Base-by-base conservation (phyloP, 768 basidiomycete species). In the Tulasnella sp. region DNA sequence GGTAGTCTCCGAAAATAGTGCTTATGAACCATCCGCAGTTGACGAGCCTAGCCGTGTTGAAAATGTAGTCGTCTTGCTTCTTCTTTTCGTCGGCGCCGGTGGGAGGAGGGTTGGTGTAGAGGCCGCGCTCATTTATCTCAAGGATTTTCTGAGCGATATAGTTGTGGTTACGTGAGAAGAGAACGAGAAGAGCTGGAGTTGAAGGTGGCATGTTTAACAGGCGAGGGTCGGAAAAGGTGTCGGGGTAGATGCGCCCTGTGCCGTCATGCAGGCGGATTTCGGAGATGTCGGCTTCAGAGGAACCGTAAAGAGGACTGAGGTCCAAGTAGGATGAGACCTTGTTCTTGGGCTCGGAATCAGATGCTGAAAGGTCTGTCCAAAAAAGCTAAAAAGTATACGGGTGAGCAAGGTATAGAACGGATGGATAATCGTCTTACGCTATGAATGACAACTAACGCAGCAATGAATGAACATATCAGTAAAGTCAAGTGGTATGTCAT, bases 141-240 rank as follows among this genome's bases (percentile, higher is more conserved):
- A 85, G 72, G 2, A 91, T 70, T 63, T 82, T 86, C 56, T 73
- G 73, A 8, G 84, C 86, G 52, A 90, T 88, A 67, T 84, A 87
- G 53, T 62, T 62, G 55, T 65, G 88, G 60, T 91, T 91, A n/a
- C 88, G 77, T 65, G 75, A 86, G 75, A 90, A 91, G n/a, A 88
- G 66, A n/a, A 90, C 76, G 19, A 91, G 74, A n/a, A 90, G 66
- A 3, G 75, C 79, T 58, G 82, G 80, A 50, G 81, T 79, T 0
- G 80, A 81, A 0, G 87, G 87, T 1, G 88, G 88, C n/a, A 90
- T 77, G 6, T 86, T 72, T 19, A 88, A 71, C 4, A 91, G 70
- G 36, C 88, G 73, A 59, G 88, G 82, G 65, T 91, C 89, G 0
- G 85, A 79, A 64, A 90, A 91, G 0, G 75, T 72, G 57, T 91